A percentile compares a stretch with the other conserved stretches of the same genome.
Conservation (phyloP, 78 protist species). For the Cavenderia fasciculata region DNA sequence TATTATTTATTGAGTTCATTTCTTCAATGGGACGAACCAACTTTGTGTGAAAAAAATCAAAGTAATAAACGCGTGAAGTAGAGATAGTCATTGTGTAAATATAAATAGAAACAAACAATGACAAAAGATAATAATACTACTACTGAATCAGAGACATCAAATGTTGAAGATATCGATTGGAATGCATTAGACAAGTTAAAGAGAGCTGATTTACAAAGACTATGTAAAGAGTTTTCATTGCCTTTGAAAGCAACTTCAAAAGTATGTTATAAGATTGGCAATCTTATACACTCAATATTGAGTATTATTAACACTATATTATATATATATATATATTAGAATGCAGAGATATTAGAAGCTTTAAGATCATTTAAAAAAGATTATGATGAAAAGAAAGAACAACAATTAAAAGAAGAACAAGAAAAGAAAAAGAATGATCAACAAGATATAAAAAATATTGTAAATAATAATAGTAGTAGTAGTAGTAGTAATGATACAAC, state of each 20-base stretch:
- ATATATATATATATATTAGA: slow-evolving; percentile 2
- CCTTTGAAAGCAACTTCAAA: slow-evolving; percentile 54
- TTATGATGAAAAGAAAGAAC: background rate
- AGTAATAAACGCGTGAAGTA: too few species aligned
- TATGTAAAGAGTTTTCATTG: slow-evolving; percentile 51
- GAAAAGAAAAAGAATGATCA: slow-evolving; percentile 9
- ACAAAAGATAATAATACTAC: too few species aligned
- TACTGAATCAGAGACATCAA: background rate
- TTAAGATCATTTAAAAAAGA: slow-evolving; percentile 12
- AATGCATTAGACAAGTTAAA: slow-evolving; percentile 17
- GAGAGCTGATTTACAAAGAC: slow-evolving; percentile 37
- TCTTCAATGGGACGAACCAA: too few species aligned
- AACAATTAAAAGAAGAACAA: background rate
- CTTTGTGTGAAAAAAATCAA: too few species aligned
- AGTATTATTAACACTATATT: background rate
- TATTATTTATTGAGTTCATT: too few species aligned
- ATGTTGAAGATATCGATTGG: slow-evolving; percentile 39
- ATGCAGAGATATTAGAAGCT: slow-evolving; percentile 26
- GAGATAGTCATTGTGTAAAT: too few species aligned
- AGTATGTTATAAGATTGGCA: background rate
- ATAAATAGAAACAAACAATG: too few species aligned
- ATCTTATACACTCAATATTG: background rate
- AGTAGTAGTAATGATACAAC: background rate
- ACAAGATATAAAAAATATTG: background rate
- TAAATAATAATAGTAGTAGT: background rate